Conservation (phyloP, 1,284 basidiomycete genomes). For the Irpex sp. region DNA sequence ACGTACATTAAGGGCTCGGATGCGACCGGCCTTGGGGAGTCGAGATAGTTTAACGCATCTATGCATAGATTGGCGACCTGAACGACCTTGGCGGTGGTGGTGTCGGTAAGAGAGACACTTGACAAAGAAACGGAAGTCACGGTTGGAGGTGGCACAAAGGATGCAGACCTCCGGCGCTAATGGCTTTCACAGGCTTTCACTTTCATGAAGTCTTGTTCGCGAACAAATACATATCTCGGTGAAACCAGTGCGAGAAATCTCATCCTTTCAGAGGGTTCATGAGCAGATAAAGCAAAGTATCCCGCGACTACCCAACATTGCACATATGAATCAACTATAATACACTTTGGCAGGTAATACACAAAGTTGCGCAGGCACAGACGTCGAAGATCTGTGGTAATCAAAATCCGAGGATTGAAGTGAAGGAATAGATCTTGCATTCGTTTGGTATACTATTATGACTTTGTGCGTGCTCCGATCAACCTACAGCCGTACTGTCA, state of each 20-base stretch:
- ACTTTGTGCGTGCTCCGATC: conserved; percentile 5
- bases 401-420: too few relatives aligned
- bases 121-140: not conserved
- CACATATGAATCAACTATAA: not conserved
- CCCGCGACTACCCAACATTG: not conserved
- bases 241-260: too few relatives aligned
- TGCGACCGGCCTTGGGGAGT: not conserved
- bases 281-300: not conserved
- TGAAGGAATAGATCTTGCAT: too few relatives aligned
- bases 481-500: conserved; percentile 8
- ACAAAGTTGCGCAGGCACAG: not conserved
- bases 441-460: not conserved
- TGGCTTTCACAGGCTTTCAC: not conserved
- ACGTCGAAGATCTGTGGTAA: not conserved
- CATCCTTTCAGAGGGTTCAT: too few relatives aligned
- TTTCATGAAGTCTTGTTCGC: too few relatives aligned
- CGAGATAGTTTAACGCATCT: conserved; percentile 5
- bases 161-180: not conserved
- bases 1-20: conserved; percentile 3
- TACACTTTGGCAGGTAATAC: not conserved
- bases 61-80: not conserved
- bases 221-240: too few relatives aligned
- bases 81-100: not conserved
- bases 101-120: not conserved
- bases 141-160: not conserved